Percentiles rank a stretch among this genome's conserved stretches.
These are phyloP conservation scores for Lentinula novae-zelandiae DNA, from an alignment of 1,284 basidiomycete genomes.

Conservation along the genomic window DNA sequence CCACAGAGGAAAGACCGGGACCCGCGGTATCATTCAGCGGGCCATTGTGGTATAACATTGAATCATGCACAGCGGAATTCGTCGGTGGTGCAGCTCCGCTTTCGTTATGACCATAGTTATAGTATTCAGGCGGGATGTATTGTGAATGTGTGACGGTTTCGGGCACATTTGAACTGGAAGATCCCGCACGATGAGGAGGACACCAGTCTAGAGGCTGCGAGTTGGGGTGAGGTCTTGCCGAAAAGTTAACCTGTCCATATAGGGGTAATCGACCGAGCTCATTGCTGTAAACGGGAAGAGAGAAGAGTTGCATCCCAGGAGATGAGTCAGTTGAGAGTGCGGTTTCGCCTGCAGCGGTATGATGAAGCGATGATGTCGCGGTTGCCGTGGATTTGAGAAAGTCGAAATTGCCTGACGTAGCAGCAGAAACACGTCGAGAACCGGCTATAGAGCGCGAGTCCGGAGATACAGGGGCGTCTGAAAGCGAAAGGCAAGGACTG, in stretches of 20 bases:
- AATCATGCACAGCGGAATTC: neutral
- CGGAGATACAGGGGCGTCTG: neutral
- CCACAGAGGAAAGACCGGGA: neutral
- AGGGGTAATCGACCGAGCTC: constrained; percentile 54
- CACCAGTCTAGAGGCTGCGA: neutral
- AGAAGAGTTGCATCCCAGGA: constrained; percentile 18
- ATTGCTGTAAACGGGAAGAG: constrained; percentile 55
- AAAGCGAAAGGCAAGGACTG: neutral
- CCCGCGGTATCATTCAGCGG: neutral
- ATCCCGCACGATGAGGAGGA: neutral
- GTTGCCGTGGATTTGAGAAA: neutral
- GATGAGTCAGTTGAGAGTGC: constrained; percentile 6
- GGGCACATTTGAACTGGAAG: neutral
- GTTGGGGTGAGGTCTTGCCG: constrained; percentile 1
- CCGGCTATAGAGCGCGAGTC: constrained; percentile 5
- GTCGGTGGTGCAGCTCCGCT: neutral
- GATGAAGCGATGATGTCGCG: neutral
- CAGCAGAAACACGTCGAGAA: constrained; percentile 5
- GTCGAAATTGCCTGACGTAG: neutral
- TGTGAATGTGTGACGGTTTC: neutral
- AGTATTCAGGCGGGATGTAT: neutral
- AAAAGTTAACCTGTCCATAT: constrained; percentile 36
- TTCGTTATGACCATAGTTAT: neutral
- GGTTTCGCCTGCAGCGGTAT: neutral
- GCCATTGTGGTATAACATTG: neutral